phyloP scores from a whole-genome alignment of 2,329 filamentous ascomycete species.

The Colletotrichum spaethianum region DNA sequence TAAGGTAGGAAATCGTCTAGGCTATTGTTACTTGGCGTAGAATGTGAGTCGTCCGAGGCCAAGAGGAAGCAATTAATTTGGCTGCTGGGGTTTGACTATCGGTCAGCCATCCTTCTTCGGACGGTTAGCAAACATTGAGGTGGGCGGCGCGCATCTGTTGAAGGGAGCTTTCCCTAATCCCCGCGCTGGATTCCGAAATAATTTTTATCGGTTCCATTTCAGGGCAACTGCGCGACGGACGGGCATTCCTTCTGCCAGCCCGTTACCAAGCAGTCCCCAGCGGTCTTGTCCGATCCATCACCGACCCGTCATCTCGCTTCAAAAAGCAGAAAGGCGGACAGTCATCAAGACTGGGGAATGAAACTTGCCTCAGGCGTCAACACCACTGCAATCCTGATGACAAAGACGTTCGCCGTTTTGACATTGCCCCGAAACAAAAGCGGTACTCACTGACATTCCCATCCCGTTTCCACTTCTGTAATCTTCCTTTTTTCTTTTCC shows the following conservation, averaged over 20 bases:
- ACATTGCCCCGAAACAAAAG: conserved; percentile 10
- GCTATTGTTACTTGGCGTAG: no score
- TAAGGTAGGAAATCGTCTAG: no score
- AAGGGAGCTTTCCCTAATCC: no score
- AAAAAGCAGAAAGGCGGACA: not conserved
- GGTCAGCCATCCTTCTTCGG: no score
- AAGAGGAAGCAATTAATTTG: no score
- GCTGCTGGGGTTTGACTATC: no score
- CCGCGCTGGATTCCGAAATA: no score
- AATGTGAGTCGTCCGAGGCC: no score
- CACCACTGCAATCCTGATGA: not conserved
- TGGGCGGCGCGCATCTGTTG: no score
- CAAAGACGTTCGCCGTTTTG: conserved; percentile 7
- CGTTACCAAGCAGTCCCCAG: not conserved
- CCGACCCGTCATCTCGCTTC: conserved; percentile 28
- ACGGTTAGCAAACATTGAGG: no score
- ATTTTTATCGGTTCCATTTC: no score
- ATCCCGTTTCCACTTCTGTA: conserved; percentile 1
- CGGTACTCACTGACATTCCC: conserved; percentile 1
- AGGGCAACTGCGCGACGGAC: not conserved
- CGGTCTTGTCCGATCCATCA: not conserved
- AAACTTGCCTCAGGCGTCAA: conserved; percentile 1
- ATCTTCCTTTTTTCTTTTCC: not conserved
- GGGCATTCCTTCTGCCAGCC: not conserved
- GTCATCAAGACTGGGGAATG: not conserved